phyloP scores from a whole-genome alignment of 306 rosid species.

The Cicer chorassanicum region DNA sequence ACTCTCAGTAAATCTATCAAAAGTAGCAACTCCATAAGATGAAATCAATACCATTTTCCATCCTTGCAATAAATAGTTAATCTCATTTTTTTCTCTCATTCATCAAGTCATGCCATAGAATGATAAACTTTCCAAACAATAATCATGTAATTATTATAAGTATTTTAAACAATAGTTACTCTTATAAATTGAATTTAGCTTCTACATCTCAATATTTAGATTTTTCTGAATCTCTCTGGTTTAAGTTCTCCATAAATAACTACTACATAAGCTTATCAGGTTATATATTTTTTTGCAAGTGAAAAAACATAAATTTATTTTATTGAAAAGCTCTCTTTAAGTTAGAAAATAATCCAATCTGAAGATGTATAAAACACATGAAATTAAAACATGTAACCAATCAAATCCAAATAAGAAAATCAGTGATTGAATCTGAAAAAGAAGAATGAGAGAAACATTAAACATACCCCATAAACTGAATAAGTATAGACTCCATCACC shows the following conservation, averaged over 20 bases:
- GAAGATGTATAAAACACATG: background rate
- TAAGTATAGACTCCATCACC: conserved; percentile 90
- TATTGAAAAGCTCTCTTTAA: background rate
- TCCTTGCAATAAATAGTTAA: conserved; percentile 31
- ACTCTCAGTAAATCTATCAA: conserved; percentile 17
- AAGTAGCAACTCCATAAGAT: conserved; percentile 23
- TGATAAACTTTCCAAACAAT: background rate
- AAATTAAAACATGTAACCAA: conserved; percentile 25
- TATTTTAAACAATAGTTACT: background rate
- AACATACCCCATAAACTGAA: conserved; percentile 90
- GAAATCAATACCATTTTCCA: conserved; percentile 23
- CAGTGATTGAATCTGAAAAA: background rate
- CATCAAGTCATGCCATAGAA: conserved; percentile 11
- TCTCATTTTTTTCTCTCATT: conserved; percentile 4
- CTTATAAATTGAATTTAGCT: background rate
- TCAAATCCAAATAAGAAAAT: conserved; percentile 4
- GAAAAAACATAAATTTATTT: background rate
- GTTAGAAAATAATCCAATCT: background rate
- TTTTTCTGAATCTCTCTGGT: background rate
- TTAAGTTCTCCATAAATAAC: background rate
- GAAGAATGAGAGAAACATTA: background rate
- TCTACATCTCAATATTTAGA: background rate
- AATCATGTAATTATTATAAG: background rate
- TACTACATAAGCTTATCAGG: background rate
- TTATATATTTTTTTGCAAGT: background rate